phyloP scores from a whole-genome alignment of 1,284 basidiomycete species.

The Kwoniella shivajii region DNA sequence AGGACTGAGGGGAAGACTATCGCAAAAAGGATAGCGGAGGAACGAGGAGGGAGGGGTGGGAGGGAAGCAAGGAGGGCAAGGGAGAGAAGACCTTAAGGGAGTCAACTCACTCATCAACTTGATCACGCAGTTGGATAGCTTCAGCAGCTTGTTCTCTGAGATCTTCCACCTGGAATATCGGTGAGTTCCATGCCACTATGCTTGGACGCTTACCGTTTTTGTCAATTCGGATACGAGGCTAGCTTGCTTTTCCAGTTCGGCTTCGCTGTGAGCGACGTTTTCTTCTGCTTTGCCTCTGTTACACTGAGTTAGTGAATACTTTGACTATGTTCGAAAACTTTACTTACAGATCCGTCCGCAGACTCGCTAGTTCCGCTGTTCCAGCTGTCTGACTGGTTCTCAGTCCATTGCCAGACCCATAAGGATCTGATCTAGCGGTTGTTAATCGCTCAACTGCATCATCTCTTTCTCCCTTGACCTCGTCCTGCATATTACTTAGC shows the following conservation, averaged over 20 bases:
- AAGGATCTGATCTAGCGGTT: conserved; percentile 52
- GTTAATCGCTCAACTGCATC: conserved; percentile 24
- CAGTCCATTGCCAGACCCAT: conserved; percentile 63
- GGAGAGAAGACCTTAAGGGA: neutral
- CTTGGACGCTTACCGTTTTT: conserved; percentile 57
- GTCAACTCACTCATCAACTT: conserved; percentile 81
- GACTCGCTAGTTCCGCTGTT: conserved; percentile 68
- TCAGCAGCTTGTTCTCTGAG: conserved; percentile 77
- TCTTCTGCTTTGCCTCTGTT: conserved; percentile 69
- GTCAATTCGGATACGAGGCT: conserved; percentile 70
- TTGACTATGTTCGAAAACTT: conserved; percentile 18
- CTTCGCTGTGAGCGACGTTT: conserved; percentile 74
- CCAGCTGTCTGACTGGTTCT: conserved; percentile 54
- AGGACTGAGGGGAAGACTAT: no score
- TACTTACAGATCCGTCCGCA: conserved; percentile 75
- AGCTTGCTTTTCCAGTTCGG: conserved; percentile 75
- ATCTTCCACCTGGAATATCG: conserved; percentile 64
- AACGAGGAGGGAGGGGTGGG: neutral
- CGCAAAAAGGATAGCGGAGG: no score
- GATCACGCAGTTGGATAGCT: conserved; percentile 78
- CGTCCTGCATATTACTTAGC: conserved; percentile 23
- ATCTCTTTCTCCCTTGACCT: conserved; percentile 32
- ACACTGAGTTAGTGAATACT: neutral
- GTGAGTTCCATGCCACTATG: neutral
- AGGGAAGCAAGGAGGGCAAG: neutral